Percentiles rank a stretch among this genome's conserved stretches.
Conservation (phyloP, 108 stramenopile species). For the Cylindrotheca fusiformis region DNA sequence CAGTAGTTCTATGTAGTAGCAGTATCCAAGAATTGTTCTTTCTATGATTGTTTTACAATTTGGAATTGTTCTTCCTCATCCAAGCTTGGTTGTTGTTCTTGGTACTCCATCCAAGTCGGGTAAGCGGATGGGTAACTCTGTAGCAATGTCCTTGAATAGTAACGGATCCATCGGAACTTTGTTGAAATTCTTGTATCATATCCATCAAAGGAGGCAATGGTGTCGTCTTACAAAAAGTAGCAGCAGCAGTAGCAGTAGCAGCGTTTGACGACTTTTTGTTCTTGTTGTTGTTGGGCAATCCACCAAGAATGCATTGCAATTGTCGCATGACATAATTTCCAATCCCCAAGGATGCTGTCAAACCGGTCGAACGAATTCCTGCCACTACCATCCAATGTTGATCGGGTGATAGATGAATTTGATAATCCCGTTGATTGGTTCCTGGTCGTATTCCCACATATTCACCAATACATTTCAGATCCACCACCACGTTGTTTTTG, state of each 20-base stretch:
- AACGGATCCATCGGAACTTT: no score
- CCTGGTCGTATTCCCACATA: constrained; percentile 85
- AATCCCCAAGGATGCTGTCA: constrained; percentile 77
- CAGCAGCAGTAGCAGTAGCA: no score
- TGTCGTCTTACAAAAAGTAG: no score
- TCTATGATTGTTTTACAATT: no score
- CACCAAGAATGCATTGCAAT: constrained; percentile 22
- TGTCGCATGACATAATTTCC: constrained; percentile 59
- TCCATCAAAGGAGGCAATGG: constrained; percentile 48
- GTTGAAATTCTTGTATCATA: constrained; percentile 52
- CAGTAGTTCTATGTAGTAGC: no score
- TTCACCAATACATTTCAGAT: constrained; percentile 62
- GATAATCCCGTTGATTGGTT: constrained; percentile 71
- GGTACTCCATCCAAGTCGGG: no score
- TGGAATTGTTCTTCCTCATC: no score
- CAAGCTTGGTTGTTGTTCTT: no score
- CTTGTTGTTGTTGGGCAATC: not conserved
- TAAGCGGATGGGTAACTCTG: no score
- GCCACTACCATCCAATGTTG: constrained; percentile 66
- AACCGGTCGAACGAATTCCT: constrained; percentile 77
- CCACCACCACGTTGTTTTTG: no score
- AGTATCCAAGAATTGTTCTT: no score
- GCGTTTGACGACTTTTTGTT: constrained; percentile 15
- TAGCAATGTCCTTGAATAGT: no score
- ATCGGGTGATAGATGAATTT: constrained; percentile 45